Conservation (phyloP, 2,329 filamentous ascomycete species). For the Ascosphaera aggregata region DNA sequence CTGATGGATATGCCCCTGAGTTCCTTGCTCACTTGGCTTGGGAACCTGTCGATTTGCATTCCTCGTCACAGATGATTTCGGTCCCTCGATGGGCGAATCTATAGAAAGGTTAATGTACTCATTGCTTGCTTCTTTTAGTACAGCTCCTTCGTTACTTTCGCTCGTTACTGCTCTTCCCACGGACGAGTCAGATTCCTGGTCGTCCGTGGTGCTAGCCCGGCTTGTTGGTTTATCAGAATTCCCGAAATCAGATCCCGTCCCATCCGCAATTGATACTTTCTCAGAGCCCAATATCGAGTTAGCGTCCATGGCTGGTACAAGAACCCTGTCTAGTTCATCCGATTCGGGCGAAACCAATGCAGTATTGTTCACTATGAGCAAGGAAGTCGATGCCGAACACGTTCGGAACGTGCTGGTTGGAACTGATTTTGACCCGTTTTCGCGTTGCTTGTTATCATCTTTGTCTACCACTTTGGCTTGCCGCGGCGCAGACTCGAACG, state of each 20-base stretch:
- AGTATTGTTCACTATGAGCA: not conserved
- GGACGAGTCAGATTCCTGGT: not conserved
- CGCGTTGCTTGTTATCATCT: not conserved
- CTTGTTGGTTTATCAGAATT: not conserved
- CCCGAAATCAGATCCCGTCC: no score
- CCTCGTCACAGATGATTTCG: not conserved
- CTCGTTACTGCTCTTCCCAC: not conserved
- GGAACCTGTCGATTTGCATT: not conserved
- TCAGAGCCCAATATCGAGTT: not conserved
- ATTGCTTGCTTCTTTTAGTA: not conserved
- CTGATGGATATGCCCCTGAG: not conserved
- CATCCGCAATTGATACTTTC: not conserved
- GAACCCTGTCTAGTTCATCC: not conserved
- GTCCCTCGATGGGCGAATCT: not conserved
- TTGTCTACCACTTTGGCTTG: not conserved
- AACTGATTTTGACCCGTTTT: not conserved
- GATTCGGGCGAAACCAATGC: not conserved
- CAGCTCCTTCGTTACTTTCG: not conserved
- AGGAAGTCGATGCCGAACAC: not conserved
- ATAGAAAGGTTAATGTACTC: not conserved
- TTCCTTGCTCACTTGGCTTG: not conserved
- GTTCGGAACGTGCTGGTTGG: not conserved
- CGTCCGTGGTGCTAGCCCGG: not conserved
- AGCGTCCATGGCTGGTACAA: not conserved
- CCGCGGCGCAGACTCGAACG: not conserved